Percentiles rank a stretch among this genome's conserved stretches.
These are phyloP conservation scores for Rhododendron vialii DNA, from an alignment of 148 eudicot species.

Conservation along the genomic window DNA sequence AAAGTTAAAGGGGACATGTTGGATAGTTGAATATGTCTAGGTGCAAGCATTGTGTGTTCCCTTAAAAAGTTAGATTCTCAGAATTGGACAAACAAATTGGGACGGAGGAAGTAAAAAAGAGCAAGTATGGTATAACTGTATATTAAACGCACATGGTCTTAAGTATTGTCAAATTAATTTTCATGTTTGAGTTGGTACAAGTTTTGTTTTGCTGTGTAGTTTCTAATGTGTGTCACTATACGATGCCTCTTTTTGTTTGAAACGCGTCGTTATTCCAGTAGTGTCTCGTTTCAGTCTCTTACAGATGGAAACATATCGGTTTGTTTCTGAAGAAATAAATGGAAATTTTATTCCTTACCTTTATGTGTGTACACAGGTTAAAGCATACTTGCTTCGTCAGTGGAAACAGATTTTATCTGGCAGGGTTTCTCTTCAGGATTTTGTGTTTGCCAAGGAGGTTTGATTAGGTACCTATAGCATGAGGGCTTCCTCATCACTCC, in stretches of 20 bases:
- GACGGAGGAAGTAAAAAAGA: neutral
- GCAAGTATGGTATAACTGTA: neutral
- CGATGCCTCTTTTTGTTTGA: neutral
- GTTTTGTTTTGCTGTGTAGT: neutral
- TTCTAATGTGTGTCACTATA: neutral
- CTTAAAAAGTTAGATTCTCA: neutral
- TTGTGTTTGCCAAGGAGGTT: conserved; percentile 95
- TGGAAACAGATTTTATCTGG: conserved; percentile 87
- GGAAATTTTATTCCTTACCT: too few relatives aligned
- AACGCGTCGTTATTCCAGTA: neutral
- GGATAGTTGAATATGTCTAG: too few relatives aligned
- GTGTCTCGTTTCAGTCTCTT: neutral
- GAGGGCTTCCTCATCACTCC: conserved; percentile 63
- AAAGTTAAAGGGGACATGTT: neutral
- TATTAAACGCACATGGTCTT: neutral
- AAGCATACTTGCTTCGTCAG: conserved; percentile 67
- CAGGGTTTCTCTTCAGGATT: conserved; percentile 77
- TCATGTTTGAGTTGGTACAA: neutral
- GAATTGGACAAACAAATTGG: neutral
- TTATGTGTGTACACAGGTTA: conserved; percentile 41
- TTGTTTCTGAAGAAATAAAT: neutral
- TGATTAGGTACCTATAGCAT: conserved; percentile 81
- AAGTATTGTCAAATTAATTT: neutral
- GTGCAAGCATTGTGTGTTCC: neutral
- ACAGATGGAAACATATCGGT: neutral